Percentiles rank a stretch among this genome's conserved stretches.
Evolutionary conservation across 192 early-diverging fungal genomes (phyloP).

Genomic region (Mortierella alpina): DNA sequence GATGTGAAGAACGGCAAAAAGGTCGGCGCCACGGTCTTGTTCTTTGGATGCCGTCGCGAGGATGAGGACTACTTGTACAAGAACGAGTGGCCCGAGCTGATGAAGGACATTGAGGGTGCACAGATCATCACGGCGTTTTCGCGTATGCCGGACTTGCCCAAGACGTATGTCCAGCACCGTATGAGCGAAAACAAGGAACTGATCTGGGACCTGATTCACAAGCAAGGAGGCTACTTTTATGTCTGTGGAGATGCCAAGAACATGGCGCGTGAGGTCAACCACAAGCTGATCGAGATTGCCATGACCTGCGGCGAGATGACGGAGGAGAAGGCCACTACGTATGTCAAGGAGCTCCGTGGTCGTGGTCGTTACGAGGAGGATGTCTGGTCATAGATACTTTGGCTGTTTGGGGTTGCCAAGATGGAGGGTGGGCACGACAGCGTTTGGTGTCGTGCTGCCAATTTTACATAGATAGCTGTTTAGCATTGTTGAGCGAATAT

Average conservation of each 20-base stretch:
- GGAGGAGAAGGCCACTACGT: constrained; percentile 75
- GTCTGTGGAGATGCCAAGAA: constrained; percentile 96
- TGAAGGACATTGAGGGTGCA: constrained; percentile 69
- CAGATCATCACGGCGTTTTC: constrained; percentile 93
- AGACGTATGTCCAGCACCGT: constrained; percentile 97
- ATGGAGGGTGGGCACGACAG: too few relatives aligned
- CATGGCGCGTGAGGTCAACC: constrained; percentile 94
- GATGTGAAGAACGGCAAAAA: constrained; percentile 68
- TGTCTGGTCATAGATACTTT: constrained; percentile 81
- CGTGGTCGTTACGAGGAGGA: constrained; percentile 93
- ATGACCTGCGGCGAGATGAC: constrained; percentile 70
- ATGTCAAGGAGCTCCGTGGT: constrained; percentile 86
- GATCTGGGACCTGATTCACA: constrained; percentile 86
- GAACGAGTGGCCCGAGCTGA: constrained; percentile 79
- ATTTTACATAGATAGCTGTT: too few relatives aligned
- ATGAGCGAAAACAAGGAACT: constrained; percentile 77
- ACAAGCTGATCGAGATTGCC: constrained; percentile 76
- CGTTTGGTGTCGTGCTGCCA: too few relatives aligned
- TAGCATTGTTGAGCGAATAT: too few relatives aligned
- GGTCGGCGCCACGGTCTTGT: constrained; percentile 89
- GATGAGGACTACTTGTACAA: constrained; percentile 92
- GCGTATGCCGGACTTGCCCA: constrained; percentile 76
- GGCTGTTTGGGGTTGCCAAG: too few relatives aligned
- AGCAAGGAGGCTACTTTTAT: constrained; percentile 83
- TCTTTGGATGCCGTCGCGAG: constrained; percentile 92